Evolutionary conservation across 176 grass and related monocot genomes (phyloP).

Genomic region (Echinochloa phyllopogon): DNA sequence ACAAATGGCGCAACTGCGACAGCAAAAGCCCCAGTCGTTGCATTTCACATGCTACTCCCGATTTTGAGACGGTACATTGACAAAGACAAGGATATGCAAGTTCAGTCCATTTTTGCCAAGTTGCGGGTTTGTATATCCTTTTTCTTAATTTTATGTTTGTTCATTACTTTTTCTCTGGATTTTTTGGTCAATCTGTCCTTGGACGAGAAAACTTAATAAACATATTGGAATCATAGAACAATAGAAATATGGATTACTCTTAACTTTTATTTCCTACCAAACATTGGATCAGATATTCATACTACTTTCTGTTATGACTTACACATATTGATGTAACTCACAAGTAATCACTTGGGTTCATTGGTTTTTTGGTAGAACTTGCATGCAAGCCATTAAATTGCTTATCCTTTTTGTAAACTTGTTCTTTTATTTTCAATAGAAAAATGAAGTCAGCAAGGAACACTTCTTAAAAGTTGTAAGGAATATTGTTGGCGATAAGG

Average conservation of each 20-base stretch:
- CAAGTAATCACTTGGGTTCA: not conserved
- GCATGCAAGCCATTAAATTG: not conserved
- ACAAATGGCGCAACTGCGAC: slow-evolving; percentile 49
- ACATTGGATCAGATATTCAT: slow-evolving; percentile 2
- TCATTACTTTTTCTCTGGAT: slow-evolving; percentile 7
- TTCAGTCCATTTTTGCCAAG: slow-evolving; percentile 82
- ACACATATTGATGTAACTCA: slow-evolving; percentile 13
- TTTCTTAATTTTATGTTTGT: slow-evolving; percentile 26
- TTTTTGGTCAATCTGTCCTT: not conserved
- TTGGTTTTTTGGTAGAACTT: slow-evolving; percentile 6
- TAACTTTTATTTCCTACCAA: slow-evolving; percentile 6
- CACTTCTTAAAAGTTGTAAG: slow-evolving; percentile 90
- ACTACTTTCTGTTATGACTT: slow-evolving; percentile 29
- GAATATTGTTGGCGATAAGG: slow-evolving; percentile 97
- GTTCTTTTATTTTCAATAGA: slow-evolving; percentile 60
- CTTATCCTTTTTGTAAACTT: slow-evolving; percentile 33
- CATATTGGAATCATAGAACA: not conserved
- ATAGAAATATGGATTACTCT: not conserved
- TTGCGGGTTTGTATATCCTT: slow-evolving; percentile 69
- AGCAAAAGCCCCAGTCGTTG: slow-evolving; percentile 71
- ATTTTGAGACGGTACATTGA: slow-evolving; percentile 90
- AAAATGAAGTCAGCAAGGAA: slow-evolving; percentile 93
- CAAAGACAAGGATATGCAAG: slow-evolving; percentile 88
- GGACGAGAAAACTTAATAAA: not conserved
- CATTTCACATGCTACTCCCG: slow-evolving; percentile 94